Percentiles rank a stretch among this genome's conserved stretches.
phyloP scores from a whole-genome alignment of 345 rosid species.

The Eucalyptus erythrocorys region DNA sequence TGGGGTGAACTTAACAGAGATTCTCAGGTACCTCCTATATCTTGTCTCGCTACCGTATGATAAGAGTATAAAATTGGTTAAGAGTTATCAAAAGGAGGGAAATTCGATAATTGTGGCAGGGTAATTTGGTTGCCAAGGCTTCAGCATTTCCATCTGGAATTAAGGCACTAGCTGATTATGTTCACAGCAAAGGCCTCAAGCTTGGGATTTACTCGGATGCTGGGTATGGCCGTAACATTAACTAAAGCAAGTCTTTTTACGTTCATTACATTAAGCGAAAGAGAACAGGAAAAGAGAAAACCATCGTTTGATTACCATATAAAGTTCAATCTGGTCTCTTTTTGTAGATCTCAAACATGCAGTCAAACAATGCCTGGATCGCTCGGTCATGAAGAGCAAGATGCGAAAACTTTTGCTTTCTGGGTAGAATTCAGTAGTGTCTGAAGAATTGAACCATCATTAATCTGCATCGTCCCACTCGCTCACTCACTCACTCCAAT shows the following conservation, averaged over 20 bases:
- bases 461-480: background rate
- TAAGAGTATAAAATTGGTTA: background rate
- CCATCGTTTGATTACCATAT: background rate
- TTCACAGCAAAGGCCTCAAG: slow-evolving; percentile 33
- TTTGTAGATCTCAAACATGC: slow-evolving; percentile 39
- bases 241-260: background rate
- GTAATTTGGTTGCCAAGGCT: slow-evolving; percentile 24
- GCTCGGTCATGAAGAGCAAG: slow-evolving; percentile 37
- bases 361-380: slow-evolving; percentile 52
- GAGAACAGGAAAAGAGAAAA: background rate
- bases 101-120: slow-evolving; percentile 6
- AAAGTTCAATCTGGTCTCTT: background rate
- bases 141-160: slow-evolving; percentile 40
- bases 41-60: background rate
- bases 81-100: background rate
- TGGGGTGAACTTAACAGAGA: slow-evolving; percentile 39
- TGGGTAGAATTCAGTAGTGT: background rate
- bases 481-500: background rate
- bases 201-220: slow-evolving; percentile 1
- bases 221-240: slow-evolving; percentile 9
- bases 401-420: slow-evolving; percentile 32
- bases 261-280: background rate
- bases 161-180: slow-evolving; percentile 34
- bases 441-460: background rate
- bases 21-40: slow-evolving; percentile 8